These are phyloP conservation scores for Boletales sp. DNA, from an alignment of 768 basidiomycete genomes.

Conservation along the genomic window DNA sequence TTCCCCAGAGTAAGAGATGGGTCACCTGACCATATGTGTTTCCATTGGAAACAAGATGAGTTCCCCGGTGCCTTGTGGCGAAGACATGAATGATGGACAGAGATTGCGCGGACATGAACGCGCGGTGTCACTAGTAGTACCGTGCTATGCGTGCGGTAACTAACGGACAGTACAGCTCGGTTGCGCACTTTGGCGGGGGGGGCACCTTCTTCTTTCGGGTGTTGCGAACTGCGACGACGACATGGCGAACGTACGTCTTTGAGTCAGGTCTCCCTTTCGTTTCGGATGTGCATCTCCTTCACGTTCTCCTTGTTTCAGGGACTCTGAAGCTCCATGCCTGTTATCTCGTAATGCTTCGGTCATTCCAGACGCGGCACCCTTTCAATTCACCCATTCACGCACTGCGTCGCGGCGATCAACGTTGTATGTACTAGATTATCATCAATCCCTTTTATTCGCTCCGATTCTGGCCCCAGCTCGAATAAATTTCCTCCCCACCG, in stretches of 20 bases:
- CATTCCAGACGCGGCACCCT: conserved; percentile 25
- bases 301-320: conserved; percentile 27
- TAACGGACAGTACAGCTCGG: not conserved
- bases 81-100: conserved; percentile 20
- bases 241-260: not conserved
- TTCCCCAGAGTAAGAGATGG: too few relatives aligned
- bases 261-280: not conserved
- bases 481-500: conserved; percentile 21
- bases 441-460: conserved; percentile 31
- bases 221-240: not conserved
- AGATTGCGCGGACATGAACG: conserved; percentile 31
- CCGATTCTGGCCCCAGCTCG: conserved; percentile 27
- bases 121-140: conserved; percentile 3
- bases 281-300: not conserved
- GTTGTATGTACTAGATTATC: conserved; percentile 32
- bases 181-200: conserved; percentile 1
- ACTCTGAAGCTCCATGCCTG: conserved; percentile 11
- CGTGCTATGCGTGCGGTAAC: not conserved
- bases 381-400: conserved; percentile 21
- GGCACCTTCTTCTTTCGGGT: not conserved
- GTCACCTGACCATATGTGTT: conserved; percentile 18
- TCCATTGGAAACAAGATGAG: conserved; percentile 17
- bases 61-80: conserved; percentile 30
- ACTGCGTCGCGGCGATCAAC: conserved; percentile 37
- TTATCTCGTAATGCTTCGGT: conserved; percentile 35